Evolutionary conservation across 306 rosid species (phyloP).

Genomic region (Begonia peltatifolia): DNA sequence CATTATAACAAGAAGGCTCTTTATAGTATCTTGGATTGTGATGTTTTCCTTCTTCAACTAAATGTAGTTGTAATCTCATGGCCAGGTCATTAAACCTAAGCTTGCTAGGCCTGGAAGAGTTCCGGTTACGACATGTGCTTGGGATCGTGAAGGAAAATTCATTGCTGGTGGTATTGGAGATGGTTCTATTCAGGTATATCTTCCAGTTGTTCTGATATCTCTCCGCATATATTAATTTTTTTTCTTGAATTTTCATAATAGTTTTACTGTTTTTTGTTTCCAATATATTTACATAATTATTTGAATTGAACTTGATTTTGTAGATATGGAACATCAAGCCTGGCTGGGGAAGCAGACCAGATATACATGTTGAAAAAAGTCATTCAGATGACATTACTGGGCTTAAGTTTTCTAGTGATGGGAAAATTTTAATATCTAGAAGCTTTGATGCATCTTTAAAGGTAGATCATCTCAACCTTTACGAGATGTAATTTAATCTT

Average conservation of each 20-base stretch:
- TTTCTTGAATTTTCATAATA: neutral
- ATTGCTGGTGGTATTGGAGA: slow-evolving; percentile 88
- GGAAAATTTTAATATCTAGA: slow-evolving; percentile 57
- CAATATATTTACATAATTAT: no score
- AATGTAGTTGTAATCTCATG: slow-evolving; percentile 14
- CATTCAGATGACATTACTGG: slow-evolving; percentile 70
- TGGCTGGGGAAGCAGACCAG: slow-evolving; percentile 99
- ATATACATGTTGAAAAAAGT: slow-evolving; percentile 41
- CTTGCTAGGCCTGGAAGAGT: slow-evolving; percentile 83
- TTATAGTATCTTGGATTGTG: no score
- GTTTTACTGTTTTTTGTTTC: neutral
- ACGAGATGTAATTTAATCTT: slow-evolving; percentile 1
- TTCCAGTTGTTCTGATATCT: slow-evolving; percentile 2
- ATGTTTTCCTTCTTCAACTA: neutral
- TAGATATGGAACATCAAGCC: slow-evolving; percentile 85
- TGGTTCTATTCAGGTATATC: slow-evolving; percentile 81
- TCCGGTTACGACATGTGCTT: slow-evolving; percentile 82
- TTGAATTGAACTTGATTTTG: neutral
- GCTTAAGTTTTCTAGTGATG: slow-evolving; percentile 75
- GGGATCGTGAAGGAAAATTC: slow-evolving; percentile 83
- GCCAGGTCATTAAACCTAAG: slow-evolving; percentile 86
- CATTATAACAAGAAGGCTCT: no score
- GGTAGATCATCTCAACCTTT: slow-evolving; percentile 21
- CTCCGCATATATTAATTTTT: neutral
- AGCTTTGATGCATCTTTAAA: slow-evolving; percentile 76